Percentiles rank a stretch among this genome's conserved stretches.
phyloP scores from a whole-genome alignment of 2,329 filamentous ascomycete species.

The Colletotrichum tropicicola region DNA sequence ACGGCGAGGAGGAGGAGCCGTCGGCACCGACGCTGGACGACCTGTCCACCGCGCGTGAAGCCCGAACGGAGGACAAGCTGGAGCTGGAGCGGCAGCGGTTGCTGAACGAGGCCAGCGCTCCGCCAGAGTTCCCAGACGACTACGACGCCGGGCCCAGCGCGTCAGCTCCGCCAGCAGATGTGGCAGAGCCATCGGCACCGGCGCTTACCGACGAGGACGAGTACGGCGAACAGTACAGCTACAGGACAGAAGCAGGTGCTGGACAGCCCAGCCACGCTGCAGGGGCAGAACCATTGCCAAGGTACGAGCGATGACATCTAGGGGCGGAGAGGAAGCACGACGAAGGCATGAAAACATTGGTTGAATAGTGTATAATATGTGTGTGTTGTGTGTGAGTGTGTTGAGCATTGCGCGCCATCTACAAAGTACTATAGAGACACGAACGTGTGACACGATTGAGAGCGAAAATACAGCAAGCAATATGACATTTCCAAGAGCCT shows the following conservation, averaged over 20 bases:
- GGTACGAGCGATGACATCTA: slow-evolving; percentile 42
- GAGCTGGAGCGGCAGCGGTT: slow-evolving; percentile 76
- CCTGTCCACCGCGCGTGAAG: slow-evolving; percentile 40
- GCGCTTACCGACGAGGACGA: slow-evolving; percentile 65
- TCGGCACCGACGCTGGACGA: slow-evolving; percentile 59
- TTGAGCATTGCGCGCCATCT: slow-evolving; percentile 28
- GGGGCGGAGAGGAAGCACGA: not conserved
- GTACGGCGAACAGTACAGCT: slow-evolving; percentile 46
- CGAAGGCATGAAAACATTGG: slow-evolving; percentile 11
- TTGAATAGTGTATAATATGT: slow-evolving; percentile 29
- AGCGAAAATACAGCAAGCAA: slow-evolving; percentile 23
- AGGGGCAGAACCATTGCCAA: slow-evolving; percentile 41
- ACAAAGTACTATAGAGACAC: slow-evolving; percentile 25
- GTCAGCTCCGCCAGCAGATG: slow-evolving; percentile 38
- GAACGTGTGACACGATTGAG: slow-evolving; percentile 22
- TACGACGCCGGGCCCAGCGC: slow-evolving; percentile 47
- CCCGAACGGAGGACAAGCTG: slow-evolving; percentile 76
- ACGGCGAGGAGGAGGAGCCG: slow-evolving; percentile 42
- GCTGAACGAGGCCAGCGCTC: slow-evolving; percentile 71
- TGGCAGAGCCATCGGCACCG: slow-evolving; percentile 63
- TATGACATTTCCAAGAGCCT: not conserved
- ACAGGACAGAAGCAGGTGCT: slow-evolving; percentile 18
- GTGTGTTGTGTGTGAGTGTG: slow-evolving; percentile 1
- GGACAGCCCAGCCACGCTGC: slow-evolving; percentile 14
- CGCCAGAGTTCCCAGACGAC: slow-evolving; percentile 65